Percentiles rank a stretch among this genome's conserved stretches.
Conservation (phyloP, 352 stramenopile genomes). For the Phytophthora podocarpi region DNA sequence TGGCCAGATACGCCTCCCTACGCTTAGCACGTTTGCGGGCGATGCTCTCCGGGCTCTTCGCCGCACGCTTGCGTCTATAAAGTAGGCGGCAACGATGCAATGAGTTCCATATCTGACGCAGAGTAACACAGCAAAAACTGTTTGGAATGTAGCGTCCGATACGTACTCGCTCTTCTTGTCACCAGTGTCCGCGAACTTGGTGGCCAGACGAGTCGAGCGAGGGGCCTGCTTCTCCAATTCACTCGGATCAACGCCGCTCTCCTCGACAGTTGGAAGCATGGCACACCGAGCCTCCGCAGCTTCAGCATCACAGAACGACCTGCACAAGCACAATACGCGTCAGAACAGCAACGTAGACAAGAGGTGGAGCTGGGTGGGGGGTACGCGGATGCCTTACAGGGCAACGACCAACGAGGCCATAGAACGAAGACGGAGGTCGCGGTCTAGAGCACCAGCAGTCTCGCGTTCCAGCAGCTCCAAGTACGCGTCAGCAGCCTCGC, state of each 20-base stretch:
- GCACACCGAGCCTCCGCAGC: conserved; percentile 64
- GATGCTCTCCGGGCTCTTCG: conserved; percentile 76
- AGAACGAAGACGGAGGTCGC: conserved; percentile 73
- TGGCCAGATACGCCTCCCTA: conserved; percentile 61
- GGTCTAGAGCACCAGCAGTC: conserved; percentile 58
- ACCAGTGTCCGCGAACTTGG: conserved; percentile 58
- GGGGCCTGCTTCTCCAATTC: conserved; percentile 69
- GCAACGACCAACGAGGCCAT: conserved; percentile 79
- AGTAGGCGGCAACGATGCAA: background rate
- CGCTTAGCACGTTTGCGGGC: conserved; percentile 78
- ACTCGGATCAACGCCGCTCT: conserved; percentile 60
- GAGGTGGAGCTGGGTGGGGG: background rate
- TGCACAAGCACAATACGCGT: conserved; percentile 21
- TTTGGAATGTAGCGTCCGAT: background rate
- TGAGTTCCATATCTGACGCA: conserved; percentile 5
- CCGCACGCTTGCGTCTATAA: conserved; percentile 64
- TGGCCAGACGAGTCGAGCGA: conserved; percentile 62
- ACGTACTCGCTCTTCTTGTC: conserved; percentile 88
- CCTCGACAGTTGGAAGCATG: conserved; percentile 63
- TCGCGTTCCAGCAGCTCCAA: conserved; percentile 73
- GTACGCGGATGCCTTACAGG: conserved; percentile 46
- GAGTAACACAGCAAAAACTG: background rate
- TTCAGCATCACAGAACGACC: conserved; percentile 77
- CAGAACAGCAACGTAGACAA: conserved; percentile 15
- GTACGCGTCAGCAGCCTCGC: conserved; percentile 65